Percentiles rank a stretch among this genome's conserved stretches.
Conservation (phyloP, 768 basidiomycete genomes). For the Phlebiopsis flavidoalba region DNA sequence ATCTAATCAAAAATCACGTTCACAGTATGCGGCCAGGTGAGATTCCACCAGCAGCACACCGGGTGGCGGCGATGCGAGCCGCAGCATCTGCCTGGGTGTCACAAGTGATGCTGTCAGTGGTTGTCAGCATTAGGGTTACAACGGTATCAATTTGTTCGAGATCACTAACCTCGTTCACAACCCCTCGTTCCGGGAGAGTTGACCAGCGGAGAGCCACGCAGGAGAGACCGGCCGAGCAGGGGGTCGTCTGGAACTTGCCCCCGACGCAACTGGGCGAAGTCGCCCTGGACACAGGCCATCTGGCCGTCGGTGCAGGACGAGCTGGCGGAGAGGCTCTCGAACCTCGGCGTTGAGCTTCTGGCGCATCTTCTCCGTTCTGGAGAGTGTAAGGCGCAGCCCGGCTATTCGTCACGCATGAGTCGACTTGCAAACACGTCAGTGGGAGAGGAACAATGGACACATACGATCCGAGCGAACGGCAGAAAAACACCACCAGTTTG, state of each 20-base stretch:
- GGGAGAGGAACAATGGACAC: background rate
- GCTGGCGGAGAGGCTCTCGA: constrained; percentile 37
- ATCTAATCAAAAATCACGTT: background rate
- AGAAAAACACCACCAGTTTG: background rate
- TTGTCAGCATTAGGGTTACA: constrained; percentile 45
- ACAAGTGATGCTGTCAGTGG: constrained; percentile 41
- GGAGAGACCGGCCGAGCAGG: constrained; percentile 20
- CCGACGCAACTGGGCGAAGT: constrained; percentile 55
- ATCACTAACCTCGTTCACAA: background rate
- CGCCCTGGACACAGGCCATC: constrained; percentile 42
- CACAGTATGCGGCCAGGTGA: too few relatives aligned
- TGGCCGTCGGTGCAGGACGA: constrained; percentile 43
- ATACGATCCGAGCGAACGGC: background rate
- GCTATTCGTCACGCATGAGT: background rate
- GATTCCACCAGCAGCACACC: constrained; percentile 13
- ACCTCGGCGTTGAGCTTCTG: constrained; percentile 35
- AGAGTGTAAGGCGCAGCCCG: constrained; percentile 6
- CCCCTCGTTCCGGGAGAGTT: background rate
- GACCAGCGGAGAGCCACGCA: constrained; percentile 2
- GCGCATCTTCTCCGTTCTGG: constrained; percentile 29
- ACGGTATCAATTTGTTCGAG: constrained; percentile 29
- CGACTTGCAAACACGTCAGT: background rate
- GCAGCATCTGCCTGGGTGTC: constrained; percentile 42
- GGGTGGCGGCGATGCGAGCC: constrained; percentile 39
- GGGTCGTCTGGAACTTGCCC: constrained; percentile 30